These are phyloP conservation scores for Yamadazyma triangularis DNA, from an alignment of 1,139 yeast genomes.

Conservation along the genomic window DNA sequence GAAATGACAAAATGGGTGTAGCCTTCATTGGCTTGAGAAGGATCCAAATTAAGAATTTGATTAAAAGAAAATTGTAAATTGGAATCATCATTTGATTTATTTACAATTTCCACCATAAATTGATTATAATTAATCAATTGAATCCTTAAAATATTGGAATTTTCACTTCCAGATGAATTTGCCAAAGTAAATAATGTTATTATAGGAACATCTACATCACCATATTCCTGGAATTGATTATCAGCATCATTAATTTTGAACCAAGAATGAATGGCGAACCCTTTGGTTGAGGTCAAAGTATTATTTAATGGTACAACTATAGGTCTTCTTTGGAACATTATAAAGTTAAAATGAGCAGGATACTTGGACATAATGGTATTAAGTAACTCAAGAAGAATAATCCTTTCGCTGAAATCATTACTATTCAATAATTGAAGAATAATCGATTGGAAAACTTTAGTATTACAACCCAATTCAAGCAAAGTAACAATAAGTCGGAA, in stretches of 20 bases:
- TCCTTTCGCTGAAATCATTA: constrained; percentile 9
- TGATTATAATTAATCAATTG: constrained; percentile 28
- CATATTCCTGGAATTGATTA: no score
- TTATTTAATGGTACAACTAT: constrained; percentile 23
- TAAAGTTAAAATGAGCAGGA: constrained; percentile 29
- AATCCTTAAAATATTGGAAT: constrained; percentile 22
- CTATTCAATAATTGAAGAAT: constrained; percentile 15
- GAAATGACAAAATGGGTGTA: constrained; percentile 34
- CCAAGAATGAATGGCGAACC: constrained; percentile 35
- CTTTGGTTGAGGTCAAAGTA: constrained; percentile 11
- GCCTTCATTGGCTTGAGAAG: constrained; percentile 17
- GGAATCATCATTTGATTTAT: constrained; percentile 18
- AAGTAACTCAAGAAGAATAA: constrained; percentile 22
- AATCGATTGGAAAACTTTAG: constrained; percentile 17
- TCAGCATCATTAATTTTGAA: constrained; percentile 21
- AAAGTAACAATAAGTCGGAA: constrained; percentile 22
- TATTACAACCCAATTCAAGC: constrained; percentile 35
- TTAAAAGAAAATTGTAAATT: constrained; percentile 32
- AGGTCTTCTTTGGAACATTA: constrained; percentile 12
- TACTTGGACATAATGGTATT: constrained; percentile 18
- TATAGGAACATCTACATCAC: constrained; percentile 13
- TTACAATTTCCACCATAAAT: constrained; percentile 26
- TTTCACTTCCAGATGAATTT: constrained; percentile 17
- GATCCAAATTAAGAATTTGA: constrained; percentile 19
- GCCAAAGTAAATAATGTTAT: constrained; percentile 25